phyloP scores from a whole-genome alignment of 192 early-diverging fungal genomes.

The Coemansia umbellata region DNA sequence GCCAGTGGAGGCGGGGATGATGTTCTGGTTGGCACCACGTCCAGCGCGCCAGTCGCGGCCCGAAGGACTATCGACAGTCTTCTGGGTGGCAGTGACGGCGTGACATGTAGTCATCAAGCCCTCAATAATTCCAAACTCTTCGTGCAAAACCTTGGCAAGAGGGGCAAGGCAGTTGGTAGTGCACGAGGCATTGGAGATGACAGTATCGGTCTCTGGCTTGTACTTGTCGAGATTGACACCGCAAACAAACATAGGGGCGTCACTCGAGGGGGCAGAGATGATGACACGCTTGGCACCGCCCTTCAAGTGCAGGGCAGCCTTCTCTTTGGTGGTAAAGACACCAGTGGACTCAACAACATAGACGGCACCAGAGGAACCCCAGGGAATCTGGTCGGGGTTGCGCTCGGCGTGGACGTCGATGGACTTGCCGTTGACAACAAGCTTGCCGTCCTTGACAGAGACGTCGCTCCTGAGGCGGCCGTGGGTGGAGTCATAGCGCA shows the following conservation, averaged over 20 bases:
- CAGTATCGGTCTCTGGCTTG: conserved; percentile 68
- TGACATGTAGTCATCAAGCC: conserved; percentile 99
- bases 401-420: conserved; percentile 73
- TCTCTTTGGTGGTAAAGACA: conserved; percentile 92
- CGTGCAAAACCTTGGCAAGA: conserved; percentile 94
- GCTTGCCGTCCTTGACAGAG: conserved; percentile 76
- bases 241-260: conserved; percentile 97
- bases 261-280: conserved; percentile 93
- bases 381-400: conserved; percentile 86
- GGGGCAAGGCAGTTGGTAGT: conserved; percentile 99
- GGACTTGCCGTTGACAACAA: conserved; percentile 80
- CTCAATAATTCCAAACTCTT: conserved; percentile 93
- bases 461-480: conserved; percentile 88
- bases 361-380: conserved; percentile 74
- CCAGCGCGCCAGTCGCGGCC: conserved; percentile 97
- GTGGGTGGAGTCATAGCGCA: conserved; percentile 99
- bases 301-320: conserved; percentile 78
- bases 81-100: conserved; percentile 98
- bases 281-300: conserved; percentile 99
- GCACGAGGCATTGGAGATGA: conserved; percentile 98
- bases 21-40: conserved; percentile 95
- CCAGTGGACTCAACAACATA: conserved; percentile 99
- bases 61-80: conserved; percentile 98
- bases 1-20: conserved; percentile 96
- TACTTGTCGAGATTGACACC: conserved; percentile 97